Evolutionary conservation across 495 filamentous ascomycete genomes (phyloP).

Genomic region (Tuber microsphaerosporum): DNA sequence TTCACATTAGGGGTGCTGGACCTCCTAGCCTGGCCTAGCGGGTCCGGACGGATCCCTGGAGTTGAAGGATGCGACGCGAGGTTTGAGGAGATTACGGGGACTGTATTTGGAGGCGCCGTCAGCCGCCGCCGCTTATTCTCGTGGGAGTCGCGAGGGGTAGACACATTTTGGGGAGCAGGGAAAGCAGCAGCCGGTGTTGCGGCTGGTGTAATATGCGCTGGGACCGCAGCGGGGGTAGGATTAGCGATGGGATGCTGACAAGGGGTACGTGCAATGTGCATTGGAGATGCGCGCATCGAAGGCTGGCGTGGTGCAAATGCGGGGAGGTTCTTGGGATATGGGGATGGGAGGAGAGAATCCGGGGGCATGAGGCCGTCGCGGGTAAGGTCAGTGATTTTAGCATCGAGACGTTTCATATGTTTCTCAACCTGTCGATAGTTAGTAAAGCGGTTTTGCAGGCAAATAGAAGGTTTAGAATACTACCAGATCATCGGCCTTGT

Average conservation of each 20-base stretch:
- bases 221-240: constrained; percentile 26
- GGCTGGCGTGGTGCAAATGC: constrained; percentile 42
- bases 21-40: constrained; percentile 28
- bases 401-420: constrained; percentile 77
- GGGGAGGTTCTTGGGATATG: constrained; percentile 49
- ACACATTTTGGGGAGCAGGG: constrained; percentile 38
- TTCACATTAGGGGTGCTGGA: constrained; percentile 38
- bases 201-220: constrained; percentile 36
- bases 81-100: constrained; percentile 35
- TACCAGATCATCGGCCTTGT: constrained; percentile 65
- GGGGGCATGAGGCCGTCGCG: constrained; percentile 69
- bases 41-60: constrained; percentile 37
- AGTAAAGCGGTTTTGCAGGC: neutral
- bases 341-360: constrained; percentile 71
- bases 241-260: constrained; percentile 42
- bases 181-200: constrained; percentile 47
- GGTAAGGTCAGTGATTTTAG: constrained; percentile 74
- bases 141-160: constrained; percentile 31
- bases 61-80: constrained; percentile 37
- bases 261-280: constrained; percentile 48
- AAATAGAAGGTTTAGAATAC: constrained; percentile 19
- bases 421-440: constrained; percentile 58
- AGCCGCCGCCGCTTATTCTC: constrained; percentile 37
- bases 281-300: constrained; percentile 52
- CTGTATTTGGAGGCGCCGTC: constrained; percentile 30